Conservation (phyloP, 495 filamentous ascomycete species). For the Neurospora sp. region DNA sequence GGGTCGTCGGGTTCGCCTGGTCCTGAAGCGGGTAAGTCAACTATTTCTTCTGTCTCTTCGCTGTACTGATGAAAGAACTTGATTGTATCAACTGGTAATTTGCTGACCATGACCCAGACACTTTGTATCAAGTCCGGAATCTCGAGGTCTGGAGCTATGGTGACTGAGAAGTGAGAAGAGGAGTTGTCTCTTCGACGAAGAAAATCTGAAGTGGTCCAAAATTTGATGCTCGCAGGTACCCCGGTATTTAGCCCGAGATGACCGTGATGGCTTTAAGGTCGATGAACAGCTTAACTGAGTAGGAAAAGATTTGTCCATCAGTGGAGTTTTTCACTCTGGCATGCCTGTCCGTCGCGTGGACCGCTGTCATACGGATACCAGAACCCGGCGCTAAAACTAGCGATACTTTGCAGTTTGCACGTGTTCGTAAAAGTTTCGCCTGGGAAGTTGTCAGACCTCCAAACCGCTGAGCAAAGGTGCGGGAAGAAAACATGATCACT, state of each 20-base stretch:
- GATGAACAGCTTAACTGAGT: not conserved
- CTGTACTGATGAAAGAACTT: not conserved
- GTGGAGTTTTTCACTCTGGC: not conserved
- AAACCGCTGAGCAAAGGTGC: not conserved
- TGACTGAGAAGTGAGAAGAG: conserved; percentile 9
- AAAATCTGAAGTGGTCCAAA: not conserved
- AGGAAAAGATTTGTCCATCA: not conserved
- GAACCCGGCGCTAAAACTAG: not conserved
- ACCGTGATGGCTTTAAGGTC: not conserved
- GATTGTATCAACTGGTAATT: not conserved
- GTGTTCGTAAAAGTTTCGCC: not conserved
- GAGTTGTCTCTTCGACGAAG: not conserved
- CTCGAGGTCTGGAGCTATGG: conserved; percentile 30
- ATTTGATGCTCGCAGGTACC: not conserved
- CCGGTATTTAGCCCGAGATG: not conserved
- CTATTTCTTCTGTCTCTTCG: not conserved
- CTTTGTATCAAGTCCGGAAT: conserved; percentile 31
- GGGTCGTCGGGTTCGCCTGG: conserved; percentile 39
- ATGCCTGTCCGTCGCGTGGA: not conserved
- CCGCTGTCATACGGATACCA: not conserved
- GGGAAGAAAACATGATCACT: not conserved
- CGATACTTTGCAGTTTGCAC: not conserved
- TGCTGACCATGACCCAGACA: conserved; percentile 16
- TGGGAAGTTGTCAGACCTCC: not conserved
- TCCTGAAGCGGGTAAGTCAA: conserved; percentile 26